Evolutionary conservation across 805 yeast genomes (phyloP).

Genomic region (Yamadazyma paraphyllophila): DNA sequence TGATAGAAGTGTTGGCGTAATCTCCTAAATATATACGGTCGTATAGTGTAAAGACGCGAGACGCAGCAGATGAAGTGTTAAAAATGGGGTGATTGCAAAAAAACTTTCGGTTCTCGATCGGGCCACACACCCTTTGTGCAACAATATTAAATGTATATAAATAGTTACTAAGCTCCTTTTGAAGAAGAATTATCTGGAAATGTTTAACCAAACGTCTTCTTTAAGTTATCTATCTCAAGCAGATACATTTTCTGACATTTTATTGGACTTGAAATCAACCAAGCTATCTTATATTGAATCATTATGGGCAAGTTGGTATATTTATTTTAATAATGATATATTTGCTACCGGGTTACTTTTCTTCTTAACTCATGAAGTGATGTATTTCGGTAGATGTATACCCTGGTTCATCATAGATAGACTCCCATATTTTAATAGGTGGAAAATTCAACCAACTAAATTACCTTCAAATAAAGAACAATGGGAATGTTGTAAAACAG

Average conservation of each 20-base stretch:
- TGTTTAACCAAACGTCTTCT: slow-evolving; percentile 13
- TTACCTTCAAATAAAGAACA: slow-evolving; percentile 80
- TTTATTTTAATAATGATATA: slow-evolving; percentile 80
- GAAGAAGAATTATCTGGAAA: neutral
- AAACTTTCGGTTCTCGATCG: slow-evolving; percentile 3
- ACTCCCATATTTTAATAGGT: slow-evolving; percentile 80
- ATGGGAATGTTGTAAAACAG: slow-evolving; percentile 87
- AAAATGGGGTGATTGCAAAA: slow-evolving; percentile 15
- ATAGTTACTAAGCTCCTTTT: too few species aligned
- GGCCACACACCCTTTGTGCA: slow-evolving; percentile 1
- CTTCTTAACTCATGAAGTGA: slow-evolving; percentile 77
- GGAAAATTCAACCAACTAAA: slow-evolving; percentile 86
- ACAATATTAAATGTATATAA: neutral
- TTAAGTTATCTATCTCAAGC: slow-evolving; percentile 12
- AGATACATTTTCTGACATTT: slow-evolving; percentile 2
- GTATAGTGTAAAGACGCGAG: neutral
- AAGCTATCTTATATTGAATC: slow-evolving; percentile 46
- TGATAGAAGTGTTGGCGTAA: neutral
- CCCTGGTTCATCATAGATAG: slow-evolving; percentile 91
- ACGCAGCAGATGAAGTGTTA: neutral
- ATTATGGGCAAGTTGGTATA: slow-evolving; percentile 87
- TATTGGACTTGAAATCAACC: slow-evolving; percentile 7
- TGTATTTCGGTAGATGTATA: slow-evolving; percentile 87
- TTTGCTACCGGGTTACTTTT: slow-evolving; percentile 89
- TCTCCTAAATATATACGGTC: neutral